Conservation (phyloP, 768 basidiomycete species). For the Kwoniella dejecticola region DNA sequence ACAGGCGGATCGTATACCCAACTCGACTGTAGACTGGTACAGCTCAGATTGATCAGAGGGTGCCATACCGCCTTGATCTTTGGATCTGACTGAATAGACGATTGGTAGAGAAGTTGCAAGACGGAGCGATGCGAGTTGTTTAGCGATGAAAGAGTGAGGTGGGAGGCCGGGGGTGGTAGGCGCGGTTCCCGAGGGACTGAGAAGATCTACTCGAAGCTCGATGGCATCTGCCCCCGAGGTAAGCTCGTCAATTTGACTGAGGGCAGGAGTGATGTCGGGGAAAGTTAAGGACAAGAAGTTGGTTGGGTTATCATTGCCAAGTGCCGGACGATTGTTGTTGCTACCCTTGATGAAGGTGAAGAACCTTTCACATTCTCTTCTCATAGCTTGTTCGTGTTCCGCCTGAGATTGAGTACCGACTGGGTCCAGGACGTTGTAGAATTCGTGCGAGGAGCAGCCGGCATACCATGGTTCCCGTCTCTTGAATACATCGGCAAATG, state of each 20-base stretch:
- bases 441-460: constrained; percentile 78
- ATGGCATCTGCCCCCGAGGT: constrained; percentile 84
- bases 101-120: constrained; percentile 78
- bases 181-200: constrained; percentile 61
- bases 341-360: constrained; percentile 83
- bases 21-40: constrained; percentile 71
- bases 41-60: constrained; percentile 74
- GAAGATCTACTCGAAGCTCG: constrained; percentile 89
- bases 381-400: constrained; percentile 57
- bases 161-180: constrained; percentile 65
- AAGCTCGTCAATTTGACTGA: constrained; percentile 70
- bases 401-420: constrained; percentile 42
- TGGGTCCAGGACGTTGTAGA: constrained; percentile 66
- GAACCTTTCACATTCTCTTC: constrained; percentile 74
- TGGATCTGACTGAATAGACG: constrained; percentile 86
- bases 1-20: constrained; percentile 78
- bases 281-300: constrained; percentile 93
- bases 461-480: constrained; percentile 84
- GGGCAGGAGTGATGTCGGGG: constrained; percentile 75
- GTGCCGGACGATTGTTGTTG: constrained; percentile 61
- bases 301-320: constrained; percentile 63
- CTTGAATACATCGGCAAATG: constrained; percentile 76
- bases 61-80: constrained; percentile 86
- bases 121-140: constrained; percentile 77
- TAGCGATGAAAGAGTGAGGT: constrained; percentile 69